Conservation (phyloP, 441 rosid genomes). For the Adansonia grandidieri region DNA sequence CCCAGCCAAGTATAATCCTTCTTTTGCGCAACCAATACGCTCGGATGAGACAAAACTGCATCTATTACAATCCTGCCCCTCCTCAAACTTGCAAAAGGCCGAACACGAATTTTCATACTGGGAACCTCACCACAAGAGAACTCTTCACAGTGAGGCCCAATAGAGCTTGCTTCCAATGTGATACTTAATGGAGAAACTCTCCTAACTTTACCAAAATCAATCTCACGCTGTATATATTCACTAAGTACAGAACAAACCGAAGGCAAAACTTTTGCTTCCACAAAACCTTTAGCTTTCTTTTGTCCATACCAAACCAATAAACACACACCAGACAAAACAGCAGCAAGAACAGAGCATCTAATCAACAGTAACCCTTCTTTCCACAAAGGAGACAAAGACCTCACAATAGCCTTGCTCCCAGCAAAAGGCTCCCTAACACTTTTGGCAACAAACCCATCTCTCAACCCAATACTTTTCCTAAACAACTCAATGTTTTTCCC, state of each 20-base stretch:
- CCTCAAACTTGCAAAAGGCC: slow-evolving; percentile 91
- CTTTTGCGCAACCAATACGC: slow-evolving; percentile 75
- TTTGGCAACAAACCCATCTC: slow-evolving; percentile 58
- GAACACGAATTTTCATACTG: slow-evolving; percentile 75
- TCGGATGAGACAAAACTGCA: slow-evolving; percentile 82
- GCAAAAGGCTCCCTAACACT: slow-evolving; percentile 67
- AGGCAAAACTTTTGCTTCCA: slow-evolving; percentile 87
- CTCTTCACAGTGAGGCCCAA: slow-evolving; percentile 84
- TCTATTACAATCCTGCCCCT: slow-evolving; percentile 91
- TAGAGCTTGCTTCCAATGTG: slow-evolving; percentile 83
- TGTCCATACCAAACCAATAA: slow-evolving; percentile 94
- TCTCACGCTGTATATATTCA: slow-evolving; percentile 80
- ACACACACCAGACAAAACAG: slow-evolving; percentile 85
- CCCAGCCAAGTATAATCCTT: slow-evolving; percentile 96
- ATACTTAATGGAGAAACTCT: slow-evolving; percentile 87
- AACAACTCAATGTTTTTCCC: slow-evolving; percentile 67
- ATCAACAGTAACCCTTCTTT: slow-evolving; percentile 63
- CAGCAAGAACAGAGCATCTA: slow-evolving; percentile 77
- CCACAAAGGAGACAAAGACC: slow-evolving; percentile 70
- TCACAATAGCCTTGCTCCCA: slow-evolving; percentile 67
- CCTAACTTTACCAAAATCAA: slow-evolving; percentile 85
- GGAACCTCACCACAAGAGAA: slow-evolving; percentile 94
- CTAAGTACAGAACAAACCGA: slow-evolving; percentile 81
- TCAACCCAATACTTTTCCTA: slow-evolving; percentile 66
- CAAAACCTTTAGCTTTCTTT: slow-evolving; percentile 66